These are phyloP conservation scores for Murraya koenigii DNA, from an alignment of 345 rosid genomes.

Conservation along the genomic window DNA sequence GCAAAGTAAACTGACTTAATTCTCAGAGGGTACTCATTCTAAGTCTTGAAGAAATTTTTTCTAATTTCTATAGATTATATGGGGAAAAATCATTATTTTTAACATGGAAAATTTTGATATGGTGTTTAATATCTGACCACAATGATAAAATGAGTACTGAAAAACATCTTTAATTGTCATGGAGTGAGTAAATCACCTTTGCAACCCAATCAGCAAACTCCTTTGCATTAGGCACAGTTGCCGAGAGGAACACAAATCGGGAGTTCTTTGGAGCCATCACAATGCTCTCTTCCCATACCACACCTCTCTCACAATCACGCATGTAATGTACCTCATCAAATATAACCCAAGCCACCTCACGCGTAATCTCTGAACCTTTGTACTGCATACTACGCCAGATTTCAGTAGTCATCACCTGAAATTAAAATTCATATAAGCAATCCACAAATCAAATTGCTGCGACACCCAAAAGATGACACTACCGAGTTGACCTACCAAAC, in stretches of 20 bases:
- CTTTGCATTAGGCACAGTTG: constrained; percentile 97
- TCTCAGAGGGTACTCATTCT: neutral
- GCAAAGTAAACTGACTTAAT: neutral
- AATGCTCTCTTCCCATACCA: constrained; percentile 99
- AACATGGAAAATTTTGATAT: neutral
- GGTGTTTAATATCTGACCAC: neutral
- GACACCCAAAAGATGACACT: neutral
- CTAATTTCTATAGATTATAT: neutral
- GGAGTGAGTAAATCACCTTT: constrained; percentile 44
- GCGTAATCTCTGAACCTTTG: constrained; percentile 84
- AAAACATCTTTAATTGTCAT: neutral
- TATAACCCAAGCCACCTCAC: constrained; percentile 96
- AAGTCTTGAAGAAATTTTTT: neutral
- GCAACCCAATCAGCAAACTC: constrained; percentile 99
- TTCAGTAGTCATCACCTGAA: constrained; percentile 98
- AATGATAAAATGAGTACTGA: neutral
- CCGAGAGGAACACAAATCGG: constrained; percentile 91
- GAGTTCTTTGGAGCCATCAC: constrained; percentile 98
- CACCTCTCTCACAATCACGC: constrained; percentile 99
- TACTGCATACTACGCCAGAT: constrained; percentile 99
- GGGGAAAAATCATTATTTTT: neutral
- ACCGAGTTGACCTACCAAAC: constrained; percentile 52
- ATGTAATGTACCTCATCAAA: constrained; percentile 99
- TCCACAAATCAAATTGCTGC: constrained; percentile 8
- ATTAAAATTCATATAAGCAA: constrained; percentile 22